Base-by-base conservation (phyloP, 495 filamentous ascomycete species). In the Penicillium nucicola region DNA sequence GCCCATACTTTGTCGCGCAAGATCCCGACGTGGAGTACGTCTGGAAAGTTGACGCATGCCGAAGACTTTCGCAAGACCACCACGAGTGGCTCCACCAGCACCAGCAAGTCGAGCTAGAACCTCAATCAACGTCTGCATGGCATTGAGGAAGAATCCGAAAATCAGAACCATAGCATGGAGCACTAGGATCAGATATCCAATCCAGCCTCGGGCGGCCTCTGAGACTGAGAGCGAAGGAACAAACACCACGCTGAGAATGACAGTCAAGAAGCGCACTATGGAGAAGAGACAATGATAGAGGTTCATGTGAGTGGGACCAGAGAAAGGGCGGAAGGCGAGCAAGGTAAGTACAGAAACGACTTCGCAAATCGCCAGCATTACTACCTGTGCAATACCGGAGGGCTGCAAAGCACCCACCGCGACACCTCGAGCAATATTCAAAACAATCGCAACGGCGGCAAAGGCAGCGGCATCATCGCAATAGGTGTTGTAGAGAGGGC, bases 401-500 rank as follows among this genome's bases (percentile, higher is more conserved):
- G 89, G 89, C 61, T 98, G 93, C 11, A 96, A 81, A 20, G 89
- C 95, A 31, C 93, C 93, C 59, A 98, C 84, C 13, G 91, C 89
- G 52, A 96, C 79, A 31, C 89, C 92, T n/a, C 92, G 85, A 32
- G 92, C 64, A 56, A 93, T 82, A 11, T 85, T 93, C 46, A 96
- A 67, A 25, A 95, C 73, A 14, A 96, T 83, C 0, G 92, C 91
- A 18, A 97, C 81, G 15, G 95, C 71, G 9, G 92, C 90, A 59
- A 93, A 98, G 6, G 88, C 83, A 1, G 89, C 86, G 20, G 92
- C 87, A 70, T 95, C 92, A 25, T 92, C 91, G 14, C 80, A 84
- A 63, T 92, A 96, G 2, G 95, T 98, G 68, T 98, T 98, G 73
- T 97, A 98, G n/a, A 98, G 77, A 3, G 93, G 89, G 4, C 93